Base-by-base conservation (phyloP, 345 rosid species). In the Orychophragmus violaceus region DNA sequence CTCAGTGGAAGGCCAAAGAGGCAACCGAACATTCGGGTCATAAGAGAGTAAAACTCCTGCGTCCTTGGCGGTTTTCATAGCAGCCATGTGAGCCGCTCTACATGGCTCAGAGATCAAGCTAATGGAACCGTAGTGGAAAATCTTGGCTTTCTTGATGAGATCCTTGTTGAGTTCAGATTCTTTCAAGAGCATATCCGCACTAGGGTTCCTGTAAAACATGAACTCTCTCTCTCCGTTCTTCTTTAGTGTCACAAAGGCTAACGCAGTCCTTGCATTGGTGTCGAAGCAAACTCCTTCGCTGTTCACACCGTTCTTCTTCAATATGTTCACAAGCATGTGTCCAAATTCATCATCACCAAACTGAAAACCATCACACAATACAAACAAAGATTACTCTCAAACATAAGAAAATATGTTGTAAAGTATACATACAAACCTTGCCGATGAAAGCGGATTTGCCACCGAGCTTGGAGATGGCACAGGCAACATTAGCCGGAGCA, bases 301-400 rank as follows among this genome's bases (percentile, higher is more conserved):
- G 29, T 80, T 79, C 29, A 87, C 91, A 4, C 79, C 78, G 17
- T 81, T 83, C 68, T 78, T 75, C 67, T 82, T 87, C 80, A 85
- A 23, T 13, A 87, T 76, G 50, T 82, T 59, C 18, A 77, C 89
- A 37, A 87, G 59, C 95, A 87, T 85, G 64, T 79, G 88, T 17
- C 95, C 95, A 41, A 85, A 87, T 70, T 87, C 94, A 54, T 87
- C 94, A 0, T 85, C 90, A 27, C 94, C 94, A 35, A 86, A 36
- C 91, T 85, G 54, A 37, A 59, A 70, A 44, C 6, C 10, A 37
- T 11, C 9, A 36, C 3, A 52, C 7, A 3, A 25, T 3, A 65
- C 14, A 8, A 10, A 8, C 11, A 54, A 3, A 41, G 1, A 68
- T 68, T 17, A 57, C 0, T 50, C 35, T n/a, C 23, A 49, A 25